These are phyloP conservation scores for Allium cepa DNA, from an alignment of 106 monocot genomes.

Conservation along the genomic window DNA sequence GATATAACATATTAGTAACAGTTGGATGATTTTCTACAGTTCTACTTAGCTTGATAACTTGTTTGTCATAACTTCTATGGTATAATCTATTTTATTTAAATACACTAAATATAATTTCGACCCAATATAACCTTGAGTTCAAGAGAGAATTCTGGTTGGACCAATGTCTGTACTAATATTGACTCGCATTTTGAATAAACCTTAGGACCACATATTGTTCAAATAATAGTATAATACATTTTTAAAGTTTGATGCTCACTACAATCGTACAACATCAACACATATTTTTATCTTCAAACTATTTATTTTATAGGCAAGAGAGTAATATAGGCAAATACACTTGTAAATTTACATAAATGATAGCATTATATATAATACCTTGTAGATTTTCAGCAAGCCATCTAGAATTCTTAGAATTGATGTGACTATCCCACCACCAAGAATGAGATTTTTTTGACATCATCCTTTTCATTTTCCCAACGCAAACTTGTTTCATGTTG, in stretches of 20 bases:
- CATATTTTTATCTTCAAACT: neutral
- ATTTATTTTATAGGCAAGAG: neutral
- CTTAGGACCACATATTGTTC: neutral
- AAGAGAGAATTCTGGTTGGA: too few species aligned
- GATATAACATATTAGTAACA: too few species aligned
- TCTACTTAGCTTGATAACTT: too few species aligned
- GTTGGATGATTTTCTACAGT: too few species aligned
- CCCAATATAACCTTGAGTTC: too few species aligned
- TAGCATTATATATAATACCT: slow-evolving; percentile 17
- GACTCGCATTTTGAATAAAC: too few species aligned
- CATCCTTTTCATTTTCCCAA: slow-evolving; percentile 28
- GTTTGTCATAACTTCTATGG: too few species aligned
- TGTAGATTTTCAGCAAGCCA: slow-evolving; percentile 68
- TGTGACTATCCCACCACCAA: slow-evolving; percentile 72
- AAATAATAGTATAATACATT: neutral
- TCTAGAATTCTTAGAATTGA: slow-evolving; percentile 61
- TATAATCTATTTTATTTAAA: too few species aligned
- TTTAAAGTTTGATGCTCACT: neutral
- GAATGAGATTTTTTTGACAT: slow-evolving; percentile 45
- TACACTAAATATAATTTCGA: too few species aligned
- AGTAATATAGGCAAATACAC: neutral
- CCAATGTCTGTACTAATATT: too few species aligned
- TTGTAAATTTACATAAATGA: neutral
- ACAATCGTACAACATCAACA: neutral
- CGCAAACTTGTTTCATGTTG: neutral